Percentiles rank a stretch among this genome's conserved stretches.
These are phyloP conservation scores for Fusarium xyrophilum DNA, from an alignment of 2,329 filamentous ascomycete genomes.

Conservation along the genomic window DNA sequence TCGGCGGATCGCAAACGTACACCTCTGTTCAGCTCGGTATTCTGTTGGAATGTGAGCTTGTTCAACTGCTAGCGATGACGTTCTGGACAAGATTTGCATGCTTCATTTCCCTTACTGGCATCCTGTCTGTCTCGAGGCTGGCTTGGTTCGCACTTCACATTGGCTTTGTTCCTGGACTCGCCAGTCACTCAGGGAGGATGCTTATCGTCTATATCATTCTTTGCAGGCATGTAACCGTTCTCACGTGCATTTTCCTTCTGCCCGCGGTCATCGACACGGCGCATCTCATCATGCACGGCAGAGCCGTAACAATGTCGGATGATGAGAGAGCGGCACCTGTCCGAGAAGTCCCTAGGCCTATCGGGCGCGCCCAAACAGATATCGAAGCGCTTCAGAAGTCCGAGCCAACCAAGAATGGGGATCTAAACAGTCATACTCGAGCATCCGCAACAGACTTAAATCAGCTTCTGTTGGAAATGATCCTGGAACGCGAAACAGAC, in stretches of 20 bases:
- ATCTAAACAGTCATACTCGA: rapidly evolving
- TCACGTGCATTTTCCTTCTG: neutral
- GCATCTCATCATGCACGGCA: neutral
- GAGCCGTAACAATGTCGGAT: neutral
- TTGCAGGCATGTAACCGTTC: neutral
- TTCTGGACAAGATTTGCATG: neutral
- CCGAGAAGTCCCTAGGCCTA: neutral
- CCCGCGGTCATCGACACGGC: neutral
- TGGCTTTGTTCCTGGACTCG: neutral
- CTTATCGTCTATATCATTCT: constrained; percentile 9
- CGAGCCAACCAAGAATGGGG: rapidly evolving
- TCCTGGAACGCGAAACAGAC: neutral
- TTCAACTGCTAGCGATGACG: neutral
- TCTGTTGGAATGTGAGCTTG: constrained; percentile 15
- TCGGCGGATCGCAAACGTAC: constrained; percentile 23
- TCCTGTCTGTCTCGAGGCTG: neutral
- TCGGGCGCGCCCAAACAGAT: neutral
- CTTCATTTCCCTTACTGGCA: neutral
- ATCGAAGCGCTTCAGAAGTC: neutral
- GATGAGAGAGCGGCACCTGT: neutral
- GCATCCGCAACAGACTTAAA: rapidly evolving
- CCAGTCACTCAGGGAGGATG: constrained; percentile 1
- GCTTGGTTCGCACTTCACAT: constrained; percentile 4
- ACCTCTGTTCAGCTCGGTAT: constrained; percentile 6
- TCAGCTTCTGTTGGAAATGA: neutral